Evolutionary conservation across 352 stramenopile species (phyloP), one percentile per base, ranked within the genome.

Genomic region (Peronospora tabacina): DNA sequence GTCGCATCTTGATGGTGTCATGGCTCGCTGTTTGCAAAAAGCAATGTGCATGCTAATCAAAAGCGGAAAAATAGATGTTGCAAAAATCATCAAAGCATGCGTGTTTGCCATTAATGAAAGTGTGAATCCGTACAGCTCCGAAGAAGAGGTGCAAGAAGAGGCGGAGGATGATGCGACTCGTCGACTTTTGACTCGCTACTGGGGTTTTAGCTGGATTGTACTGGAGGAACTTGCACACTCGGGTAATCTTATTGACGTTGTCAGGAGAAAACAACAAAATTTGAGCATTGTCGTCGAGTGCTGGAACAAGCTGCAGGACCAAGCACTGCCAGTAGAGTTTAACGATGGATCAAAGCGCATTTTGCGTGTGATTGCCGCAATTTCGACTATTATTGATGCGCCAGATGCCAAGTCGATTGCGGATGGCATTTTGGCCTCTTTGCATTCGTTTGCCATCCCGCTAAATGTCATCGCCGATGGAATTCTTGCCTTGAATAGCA

Each of bases 151-250:
- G 2, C 39, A 52, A 42, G 55, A 64, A 40, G 65, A 65, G 47
- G 66, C 52, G 0, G 65, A 79, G 35, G 55, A 71, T 6, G 66
- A 78, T 7, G 28, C 64, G 17, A 39, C 42, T n/a, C 47, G 56
- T 29, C 55, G 52, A 26, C 35, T 55, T 20, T 57, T 76, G 20
- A 77, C 62, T 12, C 55, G 57, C 9, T 90, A 82, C 47, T 93
- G 82, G 79, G 65, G 72, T 1, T 89, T 91, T 52, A 90, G 82
- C 30, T 94, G 82, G 82, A 72, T 90, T 38, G 52, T 91, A 1
- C 49, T 94, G 26, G 82, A 94, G 44, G 82, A 94, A 33, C 52
- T 94, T 1, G 75, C 82, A 2, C 69, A 76, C 38, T 75, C 70
- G 0, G 71, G 70, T 7, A 72, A 78, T 34, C 55, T 90, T 1